phyloP scores from a whole-genome alignment of 2,329 filamentous ascomycete species.

The Knoxdaviesia capensis region DNA sequence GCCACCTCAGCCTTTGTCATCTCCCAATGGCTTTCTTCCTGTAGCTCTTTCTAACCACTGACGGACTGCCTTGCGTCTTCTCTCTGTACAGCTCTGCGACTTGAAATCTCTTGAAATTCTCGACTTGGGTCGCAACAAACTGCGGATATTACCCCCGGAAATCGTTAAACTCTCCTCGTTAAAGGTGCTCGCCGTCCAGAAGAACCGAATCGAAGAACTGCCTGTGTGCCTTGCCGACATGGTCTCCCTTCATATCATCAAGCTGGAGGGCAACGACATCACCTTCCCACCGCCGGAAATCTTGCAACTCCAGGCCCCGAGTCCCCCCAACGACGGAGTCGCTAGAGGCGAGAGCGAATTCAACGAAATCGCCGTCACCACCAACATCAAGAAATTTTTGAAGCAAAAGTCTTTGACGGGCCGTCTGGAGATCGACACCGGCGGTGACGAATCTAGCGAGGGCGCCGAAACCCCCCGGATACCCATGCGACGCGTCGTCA shows the following conservation, averaged over 20 bases:
- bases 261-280: slow-evolving; percentile 75
- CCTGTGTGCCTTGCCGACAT: slow-evolving; percentile 76
- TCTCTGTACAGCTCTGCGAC: slow-evolving; percentile 49
- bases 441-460: slow-evolving; percentile 47
- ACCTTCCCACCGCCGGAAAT: slow-evolving; percentile 57
- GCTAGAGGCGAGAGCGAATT: slow-evolving; percentile 41
- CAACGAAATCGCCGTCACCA: slow-evolving; percentile 36
- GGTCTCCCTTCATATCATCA: slow-evolving; percentile 72
- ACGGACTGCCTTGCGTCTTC: neutral
- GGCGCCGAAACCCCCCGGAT: slow-evolving; percentile 62
- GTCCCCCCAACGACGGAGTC: slow-evolving; percentile 32
- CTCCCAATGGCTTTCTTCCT: slow-evolving; percentile 2
- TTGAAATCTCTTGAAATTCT: slow-evolving; percentile 78
- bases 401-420: slow-evolving; percentile 30
- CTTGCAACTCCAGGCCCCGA: slow-evolving; percentile 35
- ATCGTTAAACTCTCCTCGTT: slow-evolving; percentile 66
- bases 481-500: slow-evolving; percentile 38
- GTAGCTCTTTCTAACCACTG: slow-evolving; percentile 6
- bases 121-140: slow-evolving; percentile 76
- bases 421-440: slow-evolving; percentile 32
- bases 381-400: slow-evolving; percentile 40
- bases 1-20: slow-evolving; percentile 1
- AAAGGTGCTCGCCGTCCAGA: slow-evolving; percentile 73
- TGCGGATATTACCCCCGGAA: slow-evolving; percentile 56
- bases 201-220: slow-evolving; percentile 70